Conservation (phyloP, 495 filamentous ascomycete species). For the Penicillium maclennaniae region DNA sequence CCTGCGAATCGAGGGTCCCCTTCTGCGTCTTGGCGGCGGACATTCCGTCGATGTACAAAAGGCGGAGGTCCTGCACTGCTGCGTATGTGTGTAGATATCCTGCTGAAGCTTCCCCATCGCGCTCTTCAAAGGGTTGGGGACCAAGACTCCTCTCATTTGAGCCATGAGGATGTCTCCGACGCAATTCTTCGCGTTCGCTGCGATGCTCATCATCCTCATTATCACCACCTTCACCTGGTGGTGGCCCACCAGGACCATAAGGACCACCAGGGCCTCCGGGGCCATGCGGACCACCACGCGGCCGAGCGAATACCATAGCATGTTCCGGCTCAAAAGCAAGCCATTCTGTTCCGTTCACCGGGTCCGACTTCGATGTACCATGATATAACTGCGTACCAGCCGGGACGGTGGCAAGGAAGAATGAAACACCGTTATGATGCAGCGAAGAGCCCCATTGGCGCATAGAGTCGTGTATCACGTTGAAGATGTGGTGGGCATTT, state of each 20-base stretch:
- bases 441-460: conserved; percentile 67
- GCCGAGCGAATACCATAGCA: conserved; percentile 50
- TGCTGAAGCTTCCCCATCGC: conserved; percentile 9
- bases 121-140: conserved; percentile 1
- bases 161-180: conserved; percentile 8
- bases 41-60: conserved; percentile 62
- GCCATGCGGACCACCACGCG: conserved; percentile 11
- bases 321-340: conserved; percentile 69
- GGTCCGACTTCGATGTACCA: conserved; percentile 38
- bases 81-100: conserved; percentile 58
- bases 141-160: background rate
- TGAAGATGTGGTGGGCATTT: conserved; percentile 63
- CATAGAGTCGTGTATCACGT: conserved; percentile 61
- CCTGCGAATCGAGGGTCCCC: conserved; percentile 60
- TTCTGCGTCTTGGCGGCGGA: conserved; percentile 54
- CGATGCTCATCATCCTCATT: background rate
- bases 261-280: background rate
- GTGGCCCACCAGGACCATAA: background rate
- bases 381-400: conserved; percentile 60
- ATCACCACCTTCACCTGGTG: background rate
- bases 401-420: conserved; percentile 57
- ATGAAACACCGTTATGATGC: conserved; percentile 66
- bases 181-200: conserved; percentile 15
- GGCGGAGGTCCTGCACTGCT: conserved; percentile 44
- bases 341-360: conserved; percentile 57